Evolutionary conservation across 805 yeast species (phyloP).

Genomic region (Ogataea pilisensis): DNA sequence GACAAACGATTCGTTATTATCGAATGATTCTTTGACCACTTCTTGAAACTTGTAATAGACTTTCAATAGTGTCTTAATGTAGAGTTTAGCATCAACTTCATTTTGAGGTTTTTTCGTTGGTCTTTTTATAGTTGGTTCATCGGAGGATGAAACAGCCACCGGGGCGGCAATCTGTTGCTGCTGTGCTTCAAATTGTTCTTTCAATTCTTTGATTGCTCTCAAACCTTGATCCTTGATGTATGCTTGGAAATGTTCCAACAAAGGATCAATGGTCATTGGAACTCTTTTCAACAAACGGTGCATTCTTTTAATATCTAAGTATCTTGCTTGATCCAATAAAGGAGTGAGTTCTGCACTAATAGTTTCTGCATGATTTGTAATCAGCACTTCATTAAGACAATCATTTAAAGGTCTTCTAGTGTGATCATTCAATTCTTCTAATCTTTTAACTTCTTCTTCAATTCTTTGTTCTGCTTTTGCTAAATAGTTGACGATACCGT

Average conservation of each 20-base stretch:
- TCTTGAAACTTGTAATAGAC: slow-evolving; percentile 65
- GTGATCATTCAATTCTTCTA: slow-evolving; percentile 78
- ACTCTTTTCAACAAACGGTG: slow-evolving; percentile 73
- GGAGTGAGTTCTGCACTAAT: slow-evolving; percentile 73
- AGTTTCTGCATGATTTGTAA: slow-evolving; percentile 70
- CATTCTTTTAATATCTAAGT: slow-evolving; percentile 73
- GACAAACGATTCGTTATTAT: slow-evolving; percentile 70
- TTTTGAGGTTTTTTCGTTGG: slow-evolving; percentile 28
- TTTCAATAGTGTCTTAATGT: slow-evolving; percentile 70
- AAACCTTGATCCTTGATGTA: slow-evolving; percentile 68
- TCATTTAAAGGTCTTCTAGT: slow-evolving; percentile 75
- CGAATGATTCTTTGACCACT: slow-evolving; percentile 65
- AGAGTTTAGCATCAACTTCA: slow-evolving; percentile 64
- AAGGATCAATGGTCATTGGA: slow-evolving; percentile 71
- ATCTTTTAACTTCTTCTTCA: slow-evolving; percentile 75
- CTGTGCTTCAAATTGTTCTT: slow-evolving; percentile 25
- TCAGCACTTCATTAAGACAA: slow-evolving; percentile 69
- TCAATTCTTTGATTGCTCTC: slow-evolving; percentile 55
- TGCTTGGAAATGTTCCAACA: slow-evolving; percentile 66
- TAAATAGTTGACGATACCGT: slow-evolving; percentile 89
- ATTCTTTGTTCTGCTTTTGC: slow-evolving; percentile 79
- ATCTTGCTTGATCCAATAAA: slow-evolving; percentile 70
- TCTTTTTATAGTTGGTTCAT: slow-evolving; percentile 21
- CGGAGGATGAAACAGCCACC: slow-evolving; percentile 8
- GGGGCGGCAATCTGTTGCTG: slow-evolving; percentile 19